Evolutionary conservation across 2,329 filamentous ascomycete genomes (phyloP).

Genomic region (Dichotomopilus funicola): DNA sequence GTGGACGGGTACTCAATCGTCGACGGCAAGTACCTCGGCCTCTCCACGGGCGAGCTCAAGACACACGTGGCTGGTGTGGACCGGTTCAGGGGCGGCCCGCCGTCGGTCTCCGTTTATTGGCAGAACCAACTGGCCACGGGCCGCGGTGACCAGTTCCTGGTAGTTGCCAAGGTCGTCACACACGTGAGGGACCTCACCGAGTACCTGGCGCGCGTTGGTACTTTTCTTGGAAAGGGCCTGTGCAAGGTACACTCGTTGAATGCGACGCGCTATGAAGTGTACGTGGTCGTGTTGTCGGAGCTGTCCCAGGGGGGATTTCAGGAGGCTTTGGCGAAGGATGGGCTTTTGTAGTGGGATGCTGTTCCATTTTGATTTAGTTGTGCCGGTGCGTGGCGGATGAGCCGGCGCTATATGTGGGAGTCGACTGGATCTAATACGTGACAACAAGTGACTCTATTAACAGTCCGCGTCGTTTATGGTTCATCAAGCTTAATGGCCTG

Average conservation of each 20-base stretch:
- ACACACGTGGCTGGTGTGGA: neutral
- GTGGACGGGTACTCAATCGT: constrained; percentile 2
- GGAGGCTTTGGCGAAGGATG: neutral
- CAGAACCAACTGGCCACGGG: constrained; percentile 1
- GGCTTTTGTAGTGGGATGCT: neutral
- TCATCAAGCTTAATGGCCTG: neutral
- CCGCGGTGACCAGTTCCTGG: neutral
- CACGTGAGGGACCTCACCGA: neutral
- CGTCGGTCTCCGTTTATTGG: constrained; percentile 1
- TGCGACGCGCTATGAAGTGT: constrained; percentile 3
- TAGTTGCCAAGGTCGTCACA: neutral
- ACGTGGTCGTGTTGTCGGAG: constrained; percentile 3
- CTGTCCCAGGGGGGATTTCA: neutral
- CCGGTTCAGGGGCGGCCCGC: neutral
- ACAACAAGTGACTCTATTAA: neutral
- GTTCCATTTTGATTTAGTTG: neutral
- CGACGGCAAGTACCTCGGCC: constrained; percentile 7
- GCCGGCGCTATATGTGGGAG: no score
- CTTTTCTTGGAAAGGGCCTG: neutral
- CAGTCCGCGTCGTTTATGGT: neutral
- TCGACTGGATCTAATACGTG: neutral
- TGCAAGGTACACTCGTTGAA: constrained; percentile 3
- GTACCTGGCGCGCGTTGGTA: neutral
- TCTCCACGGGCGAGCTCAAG: neutral
- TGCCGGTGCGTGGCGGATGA: no score